Percentiles rank a stretch among this genome's conserved stretches.
These are phyloP conservation scores for Myxozyma vanderwaltii DNA, from an alignment of 805 yeast species.

Conservation along the genomic window DNA sequence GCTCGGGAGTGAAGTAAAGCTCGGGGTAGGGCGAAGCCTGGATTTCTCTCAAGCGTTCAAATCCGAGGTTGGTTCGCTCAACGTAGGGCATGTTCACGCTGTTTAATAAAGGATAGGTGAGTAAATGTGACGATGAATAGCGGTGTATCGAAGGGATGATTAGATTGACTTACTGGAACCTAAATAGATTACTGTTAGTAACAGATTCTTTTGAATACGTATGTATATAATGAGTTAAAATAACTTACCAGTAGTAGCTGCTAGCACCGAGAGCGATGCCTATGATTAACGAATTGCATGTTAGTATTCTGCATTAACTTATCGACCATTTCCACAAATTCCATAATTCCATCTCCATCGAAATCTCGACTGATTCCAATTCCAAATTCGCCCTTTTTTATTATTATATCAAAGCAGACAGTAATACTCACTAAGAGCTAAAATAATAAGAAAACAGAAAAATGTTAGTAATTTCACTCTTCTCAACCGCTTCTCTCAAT, in stretches of 20 bases:
- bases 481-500: not conserved
- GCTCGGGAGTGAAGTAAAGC: constrained; percentile 6
- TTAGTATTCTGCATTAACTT: not conserved
- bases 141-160: no score
- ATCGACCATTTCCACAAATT: no score
- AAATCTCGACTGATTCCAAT: not conserved
- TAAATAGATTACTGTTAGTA: not conserved
- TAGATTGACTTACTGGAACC: constrained; percentile 20
- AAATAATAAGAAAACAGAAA: not conserved
- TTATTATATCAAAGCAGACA: no score
- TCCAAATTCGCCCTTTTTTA: not conserved
- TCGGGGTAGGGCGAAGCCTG: not conserved
- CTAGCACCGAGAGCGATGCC: constrained; percentile 2
- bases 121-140: not conserved
- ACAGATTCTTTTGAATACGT: not conserved
- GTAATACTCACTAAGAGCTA: not conserved
- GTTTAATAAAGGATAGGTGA: not conserved
- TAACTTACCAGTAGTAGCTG: constrained; percentile 22
- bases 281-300: no score
- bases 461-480: not conserved
- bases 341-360: no score
- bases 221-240: not conserved
- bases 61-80: constrained; percentile 2
- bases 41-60: not conserved
- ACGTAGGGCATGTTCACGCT: constrained; percentile 24